Conservation (phyloP, 768 basidiomycete genomes). For the Hygrocybe coccinea region DNA sequence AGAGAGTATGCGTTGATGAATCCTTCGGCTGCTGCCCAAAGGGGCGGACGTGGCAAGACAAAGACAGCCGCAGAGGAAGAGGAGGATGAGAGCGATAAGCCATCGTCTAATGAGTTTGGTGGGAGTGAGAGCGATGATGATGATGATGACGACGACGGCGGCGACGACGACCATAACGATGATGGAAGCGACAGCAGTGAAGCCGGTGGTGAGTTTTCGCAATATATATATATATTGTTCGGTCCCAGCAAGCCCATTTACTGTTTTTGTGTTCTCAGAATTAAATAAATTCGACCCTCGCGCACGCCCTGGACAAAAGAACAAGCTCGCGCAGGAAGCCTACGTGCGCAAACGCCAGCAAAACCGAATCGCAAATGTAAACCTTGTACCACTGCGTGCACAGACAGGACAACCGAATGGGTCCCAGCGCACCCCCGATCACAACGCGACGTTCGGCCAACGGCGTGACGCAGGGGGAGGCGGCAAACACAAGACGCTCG, state of each 20-base stretch:
- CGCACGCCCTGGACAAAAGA: conserved; percentile 44
- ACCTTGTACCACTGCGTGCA: conserved; percentile 62
- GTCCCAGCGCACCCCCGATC: conserved; percentile 32
- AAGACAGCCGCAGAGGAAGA: conserved; percentile 87
- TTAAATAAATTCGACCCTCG: conserved; percentile 50
- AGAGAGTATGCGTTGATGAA: conserved; percentile 91
- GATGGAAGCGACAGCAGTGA: conserved; percentile 47
- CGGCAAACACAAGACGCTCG: conserved; percentile 2
- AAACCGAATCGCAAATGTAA: conserved; percentile 51
- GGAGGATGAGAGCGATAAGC: conserved; percentile 78
- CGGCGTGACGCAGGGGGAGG: conserved; percentile 39
- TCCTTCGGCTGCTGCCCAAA: conserved; percentile 70
- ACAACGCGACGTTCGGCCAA: conserved; percentile 65
- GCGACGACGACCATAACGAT: conserved; percentile 35
- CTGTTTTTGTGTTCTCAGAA: conserved; percentile 29
- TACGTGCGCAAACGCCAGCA: conserved; percentile 38
- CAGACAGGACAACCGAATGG: conserved; percentile 25
- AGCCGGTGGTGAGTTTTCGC: conserved; percentile 44
- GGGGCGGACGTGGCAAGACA: conserved; percentile 30
- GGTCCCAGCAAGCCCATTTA: background rate
- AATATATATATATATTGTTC: conserved; percentile 7
- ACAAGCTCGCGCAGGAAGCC: conserved; percentile 43
- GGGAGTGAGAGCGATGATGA: conserved; percentile 41
- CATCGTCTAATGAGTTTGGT: conserved; percentile 54
- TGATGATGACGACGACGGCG: conserved; percentile 34